These are phyloP conservation scores for Cruciata laevipes DNA, from an alignment of 257 asterid genomes.

Conservation along the genomic window DNA sequence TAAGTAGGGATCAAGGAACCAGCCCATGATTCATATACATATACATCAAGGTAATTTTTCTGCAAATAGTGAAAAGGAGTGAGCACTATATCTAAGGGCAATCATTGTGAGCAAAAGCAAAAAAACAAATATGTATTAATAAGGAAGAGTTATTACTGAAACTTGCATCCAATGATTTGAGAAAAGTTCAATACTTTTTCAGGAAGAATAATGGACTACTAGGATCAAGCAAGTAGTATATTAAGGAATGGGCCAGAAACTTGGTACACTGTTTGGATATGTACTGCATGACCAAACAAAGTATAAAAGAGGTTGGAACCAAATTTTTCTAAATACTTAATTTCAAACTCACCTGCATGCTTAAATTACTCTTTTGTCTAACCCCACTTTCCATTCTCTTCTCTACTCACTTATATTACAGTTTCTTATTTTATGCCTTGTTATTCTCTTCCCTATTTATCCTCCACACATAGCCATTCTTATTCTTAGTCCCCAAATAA, in stretches of 20 bases:
- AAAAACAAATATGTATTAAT: not conserved
- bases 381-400: no score
- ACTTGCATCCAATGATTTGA: no score
- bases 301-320: not conserved
- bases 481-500: not conserved
- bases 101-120: not conserved
- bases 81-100: slow-evolving; percentile 6
- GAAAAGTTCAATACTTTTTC: not conserved
- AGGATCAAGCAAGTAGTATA: not conserved
- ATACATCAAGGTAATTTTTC: slow-evolving; percentile 95
- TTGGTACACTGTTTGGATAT: not conserved
- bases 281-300: not conserved
- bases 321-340: not conserved
- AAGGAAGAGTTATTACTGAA: not conserved
- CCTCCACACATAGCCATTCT: no score
- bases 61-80: slow-evolving; percentile 27
- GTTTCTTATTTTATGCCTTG: no score
- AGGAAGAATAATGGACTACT: not conserved
- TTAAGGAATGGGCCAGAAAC: not conserved
- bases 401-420: no score
- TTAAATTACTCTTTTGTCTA: no score
- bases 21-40: slow-evolving; percentile 91
- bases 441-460: no score
- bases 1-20: slow-evolving; percentile 83
- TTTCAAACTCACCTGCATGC: no score